These are phyloP conservation scores for Cladobotryum mycophilum DNA, from an alignment of 2,329 filamentous ascomycete species.

Conservation along the genomic window DNA sequence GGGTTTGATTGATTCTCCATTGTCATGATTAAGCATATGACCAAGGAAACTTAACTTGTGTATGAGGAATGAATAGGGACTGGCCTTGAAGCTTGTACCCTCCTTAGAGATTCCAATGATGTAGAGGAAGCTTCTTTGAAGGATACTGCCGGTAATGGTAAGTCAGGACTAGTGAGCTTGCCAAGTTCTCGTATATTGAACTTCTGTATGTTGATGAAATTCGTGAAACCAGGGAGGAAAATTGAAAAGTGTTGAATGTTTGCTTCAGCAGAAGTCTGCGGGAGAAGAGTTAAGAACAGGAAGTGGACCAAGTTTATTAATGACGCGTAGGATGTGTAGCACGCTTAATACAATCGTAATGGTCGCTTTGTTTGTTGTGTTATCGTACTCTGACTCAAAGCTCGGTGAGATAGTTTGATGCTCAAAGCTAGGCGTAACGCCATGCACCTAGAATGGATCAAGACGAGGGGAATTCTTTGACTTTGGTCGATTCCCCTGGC, in stretches of 20 bases:
- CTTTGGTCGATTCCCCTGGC: not conserved
- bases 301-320: too few species aligned
- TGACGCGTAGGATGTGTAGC: too few species aligned
- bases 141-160: too few species aligned
- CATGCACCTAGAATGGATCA: not conserved
- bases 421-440: not conserved
- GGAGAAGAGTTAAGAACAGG: too few species aligned
- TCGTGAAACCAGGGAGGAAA: too few species aligned
- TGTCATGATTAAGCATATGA: slow-evolving; percentile 13
- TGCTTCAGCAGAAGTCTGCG: too few species aligned
- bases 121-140: not conserved
- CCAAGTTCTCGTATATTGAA: not conserved
- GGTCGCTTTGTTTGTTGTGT: too few species aligned
- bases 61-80: slow-evolving; percentile 3
- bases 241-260: too few species aligned
- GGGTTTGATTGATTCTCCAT: slow-evolving; percentile 24
- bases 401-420: not conserved
- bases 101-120: not conserved
- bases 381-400: too few species aligned
- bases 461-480: not conserved
- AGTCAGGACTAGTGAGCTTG: too few species aligned
- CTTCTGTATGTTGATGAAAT: not conserved
- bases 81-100: not conserved
- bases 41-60: slow-evolving; percentile 14
- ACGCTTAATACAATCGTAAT: too few species aligned